Base-by-base conservation (phyloP, 371 early-diverging fungal species). In the Circinella umbellata region DNA sequence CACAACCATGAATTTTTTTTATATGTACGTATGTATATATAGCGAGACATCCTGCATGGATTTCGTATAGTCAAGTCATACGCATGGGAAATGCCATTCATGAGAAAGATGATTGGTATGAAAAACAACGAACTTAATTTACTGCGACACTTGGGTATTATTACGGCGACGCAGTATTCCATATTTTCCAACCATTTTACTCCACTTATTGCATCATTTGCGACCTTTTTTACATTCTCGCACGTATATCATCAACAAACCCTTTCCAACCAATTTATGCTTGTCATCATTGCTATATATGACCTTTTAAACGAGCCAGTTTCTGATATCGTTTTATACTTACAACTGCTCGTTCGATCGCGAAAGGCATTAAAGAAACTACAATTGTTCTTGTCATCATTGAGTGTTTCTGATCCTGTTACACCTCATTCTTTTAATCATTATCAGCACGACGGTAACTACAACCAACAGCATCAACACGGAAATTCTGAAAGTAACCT, bases 21-120 rank as follows among this genome's bases (percentile, higher is more conserved):
- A 27, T 27, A 27, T 27, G 27, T 27, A 27, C 2, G 27, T 27
- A 64, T 37, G 73, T 69, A 79, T 27, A 27, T 27, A 57, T 57
- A 57, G 57, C 57, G 96, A 77, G 98, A 98, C 81, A 77, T 97
- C 7, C 76, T 99, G 64, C 91, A 90, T 69, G 97, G 96, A 13
- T 97, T 98, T 73, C 94, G 94, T 72, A 94, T 95, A 39, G 92
- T 96, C 78, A 96, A 95, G 79, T 76, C 94, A 17, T 93, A 93
- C 67, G 91, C 92, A 4, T 95, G 94, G 94, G 93, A 92, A 75
- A 68, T 69, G 4, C 77, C 89, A 11, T 93, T 94, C 61, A 77
- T 86, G 69, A 73, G 89, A 70, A 79, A 81, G 66, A 73, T 74
- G 27, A 7, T 57, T 27, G 27, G 5, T 34, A 27, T 57, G 57